Conservation (phyloP, 768 basidiomycete species). For the Trametes elegans region DNA sequence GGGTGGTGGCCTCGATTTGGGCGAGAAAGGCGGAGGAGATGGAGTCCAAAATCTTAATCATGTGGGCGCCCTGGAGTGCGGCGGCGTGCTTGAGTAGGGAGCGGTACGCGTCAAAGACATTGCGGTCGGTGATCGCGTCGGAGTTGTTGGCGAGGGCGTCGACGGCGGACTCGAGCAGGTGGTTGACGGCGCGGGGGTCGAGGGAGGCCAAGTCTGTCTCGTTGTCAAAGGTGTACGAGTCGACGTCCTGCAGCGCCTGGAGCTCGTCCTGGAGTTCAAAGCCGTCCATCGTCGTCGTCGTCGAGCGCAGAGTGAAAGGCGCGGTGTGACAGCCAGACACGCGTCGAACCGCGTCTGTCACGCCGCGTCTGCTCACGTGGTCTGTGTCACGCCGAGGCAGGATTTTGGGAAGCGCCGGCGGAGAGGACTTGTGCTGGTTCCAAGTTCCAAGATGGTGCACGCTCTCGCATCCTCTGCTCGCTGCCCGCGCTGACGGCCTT, state of each 20-base stretch:
- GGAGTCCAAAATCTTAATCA: slow-evolving; percentile 88
- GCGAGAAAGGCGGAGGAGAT: slow-evolving; percentile 71
- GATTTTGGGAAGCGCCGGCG: neutral
- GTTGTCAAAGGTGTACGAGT: slow-evolving; percentile 62
- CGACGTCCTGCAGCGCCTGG: slow-evolving; percentile 57
- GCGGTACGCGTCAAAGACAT: slow-evolving; percentile 80
- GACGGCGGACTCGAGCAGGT: slow-evolving; percentile 71
- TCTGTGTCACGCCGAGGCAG: neutral
- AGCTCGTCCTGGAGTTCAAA: slow-evolving; percentile 85
- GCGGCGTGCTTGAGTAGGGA: slow-evolving; percentile 77
- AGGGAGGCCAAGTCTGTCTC: slow-evolving; percentile 63
- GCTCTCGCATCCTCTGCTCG: neutral
- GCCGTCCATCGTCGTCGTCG: slow-evolving; percentile 22
- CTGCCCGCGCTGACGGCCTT: neutral
- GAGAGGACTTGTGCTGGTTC: neutral
- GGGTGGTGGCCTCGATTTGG: slow-evolving; percentile 69
- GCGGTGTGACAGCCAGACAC: slow-evolving; percentile 5
- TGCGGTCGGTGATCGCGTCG: slow-evolving; percentile 62
- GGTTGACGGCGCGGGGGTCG: slow-evolving; percentile 42
- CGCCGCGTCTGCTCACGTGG: slow-evolving; percentile 15
- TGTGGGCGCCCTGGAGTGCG: slow-evolving; percentile 56
- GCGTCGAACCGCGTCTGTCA: slow-evolving; percentile 21
- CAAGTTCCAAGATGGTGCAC: slow-evolving; percentile 1
- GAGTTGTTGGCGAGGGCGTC: slow-evolving; percentile 75
- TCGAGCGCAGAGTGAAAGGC: neutral